Evolutionary conservation across 495 filamentous ascomycete species (phyloP).

Genomic region (Penicillium cataractarum): DNA sequence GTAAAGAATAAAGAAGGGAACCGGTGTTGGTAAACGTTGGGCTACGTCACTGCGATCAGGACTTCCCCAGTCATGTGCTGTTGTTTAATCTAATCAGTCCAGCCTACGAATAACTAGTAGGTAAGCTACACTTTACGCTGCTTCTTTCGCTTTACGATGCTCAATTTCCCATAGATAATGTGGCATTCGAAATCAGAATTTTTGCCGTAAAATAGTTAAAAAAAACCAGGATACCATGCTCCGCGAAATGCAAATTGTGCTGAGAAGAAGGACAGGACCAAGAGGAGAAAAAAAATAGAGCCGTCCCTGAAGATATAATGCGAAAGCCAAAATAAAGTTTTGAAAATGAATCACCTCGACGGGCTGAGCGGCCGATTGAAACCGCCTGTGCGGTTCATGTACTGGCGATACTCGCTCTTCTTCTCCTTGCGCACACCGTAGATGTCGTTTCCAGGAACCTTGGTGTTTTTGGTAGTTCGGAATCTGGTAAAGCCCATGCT

Average conservation of each 20-base stretch:
- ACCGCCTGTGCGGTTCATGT: constrained; percentile 97
- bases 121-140: constrained; percentile 6
- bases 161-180: constrained; percentile 11
- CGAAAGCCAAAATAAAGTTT: background rate
- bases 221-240: constrained; percentile 26
- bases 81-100: background rate
- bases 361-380: constrained; percentile 91
- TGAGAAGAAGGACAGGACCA: constrained; percentile 11
- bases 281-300: constrained; percentile 9
- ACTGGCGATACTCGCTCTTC: constrained; percentile 94
- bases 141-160: constrained; percentile 3
- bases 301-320: background rate
- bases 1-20: constrained; percentile 3
- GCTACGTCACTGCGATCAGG: constrained; percentile 36
- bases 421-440: constrained; percentile 90
- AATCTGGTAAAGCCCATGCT: constrained; percentile 91
- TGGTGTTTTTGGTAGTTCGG: constrained; percentile 85
- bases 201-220: constrained; percentile 15
- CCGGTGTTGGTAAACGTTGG: constrained; percentile 4
- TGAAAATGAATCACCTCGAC: constrained; percentile 33
- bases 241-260: constrained; percentile 32
- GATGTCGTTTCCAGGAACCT: constrained; percentile 86
- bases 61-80: constrained; percentile 34
- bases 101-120: background rate
- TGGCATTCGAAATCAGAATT: constrained; percentile 15